A percentile compares a stretch with the other conserved stretches of the same genome.
phyloP scores from a whole-genome alignment of 2,329 filamentous ascomycete genomes.

The Trichoderma pleuroti region DNA sequence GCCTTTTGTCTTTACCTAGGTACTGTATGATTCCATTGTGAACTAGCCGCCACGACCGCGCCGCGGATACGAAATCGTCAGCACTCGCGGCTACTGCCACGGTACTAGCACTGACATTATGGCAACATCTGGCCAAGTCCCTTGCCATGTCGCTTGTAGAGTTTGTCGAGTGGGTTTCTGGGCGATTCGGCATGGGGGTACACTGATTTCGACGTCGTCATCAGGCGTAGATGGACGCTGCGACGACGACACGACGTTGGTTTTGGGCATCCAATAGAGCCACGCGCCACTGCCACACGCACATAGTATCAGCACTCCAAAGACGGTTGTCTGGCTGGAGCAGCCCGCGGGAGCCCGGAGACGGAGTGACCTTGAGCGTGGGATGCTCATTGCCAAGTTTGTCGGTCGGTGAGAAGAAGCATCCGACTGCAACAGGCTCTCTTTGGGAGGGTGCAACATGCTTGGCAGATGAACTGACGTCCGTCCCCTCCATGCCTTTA shows the following conservation, averaged over 20 bases:
- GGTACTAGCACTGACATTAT: background rate
- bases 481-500: background rate
- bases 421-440: background rate
- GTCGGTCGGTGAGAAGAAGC: background rate
- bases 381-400: background rate
- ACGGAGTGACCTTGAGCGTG: background rate
- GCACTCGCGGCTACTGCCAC: background rate
- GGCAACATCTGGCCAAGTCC: background rate
- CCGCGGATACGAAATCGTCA: background rate
- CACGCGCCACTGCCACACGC: background rate
- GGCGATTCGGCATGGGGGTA: background rate
- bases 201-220: background rate
- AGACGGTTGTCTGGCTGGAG: background rate
- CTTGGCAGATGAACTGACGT: background rate
- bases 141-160: background rate
- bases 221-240: background rate
- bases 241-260: background rate
- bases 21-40: constrained; percentile 1
- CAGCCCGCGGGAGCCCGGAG: background rate
- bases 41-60: constrained; percentile 4
- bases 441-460: background rate
- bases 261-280: background rate
- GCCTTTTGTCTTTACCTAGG: background rate
- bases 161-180: background rate
- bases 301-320: background rate